Base-by-base conservation (phyloP, 495 filamentous ascomycete species). In the Tuber umbilicatum region DNA sequence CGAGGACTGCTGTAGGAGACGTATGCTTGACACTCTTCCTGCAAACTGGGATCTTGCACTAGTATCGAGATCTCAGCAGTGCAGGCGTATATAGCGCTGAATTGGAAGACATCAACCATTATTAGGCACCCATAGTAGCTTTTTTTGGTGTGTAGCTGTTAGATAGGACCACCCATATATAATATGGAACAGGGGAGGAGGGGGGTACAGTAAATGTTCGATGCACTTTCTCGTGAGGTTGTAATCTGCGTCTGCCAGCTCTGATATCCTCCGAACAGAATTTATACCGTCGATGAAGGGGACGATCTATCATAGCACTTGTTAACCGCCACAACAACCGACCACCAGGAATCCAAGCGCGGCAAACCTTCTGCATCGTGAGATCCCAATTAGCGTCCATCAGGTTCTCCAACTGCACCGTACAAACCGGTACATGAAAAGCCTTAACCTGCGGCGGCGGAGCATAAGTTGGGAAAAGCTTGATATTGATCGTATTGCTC, bases 401-500 rank as follows among this genome's bases (percentile, higher is more conserved):
- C 50, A 90, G 86, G 64, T 89, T 35, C 35, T 89, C 86, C 45
- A 95, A 91, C 68, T 91, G 90, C 74, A 96, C 91, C 77, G 93
- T 97, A 77, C 92, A 90, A 23, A 98, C 87, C 19, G 95, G 95
- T 16, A 99, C 96, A 80, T 97, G 92, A 89, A 90, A 96, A 12
- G 92, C 86, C 77, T 90, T 89, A 73, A 97, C 89, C 10, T 89
- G 86, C 0, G 94, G 89, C 0, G 94, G 94, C 10, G 89, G 88
- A 2, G 90, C 87, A 79, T 94, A 93, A 70, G 90, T 89, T 0
- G 93, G 93, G 84, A 97, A 97, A 70, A 97, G 89, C 83, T 97
- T 97, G 86, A 99, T 92, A 84, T 97, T 97, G 82, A 99, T 88
- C 17, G 93, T 97, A 84, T 97, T 97, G 75, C 92, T 89, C 75